Base-by-base conservation (phyloP, 345 rosid species). In the Citrus glauca region DNA sequence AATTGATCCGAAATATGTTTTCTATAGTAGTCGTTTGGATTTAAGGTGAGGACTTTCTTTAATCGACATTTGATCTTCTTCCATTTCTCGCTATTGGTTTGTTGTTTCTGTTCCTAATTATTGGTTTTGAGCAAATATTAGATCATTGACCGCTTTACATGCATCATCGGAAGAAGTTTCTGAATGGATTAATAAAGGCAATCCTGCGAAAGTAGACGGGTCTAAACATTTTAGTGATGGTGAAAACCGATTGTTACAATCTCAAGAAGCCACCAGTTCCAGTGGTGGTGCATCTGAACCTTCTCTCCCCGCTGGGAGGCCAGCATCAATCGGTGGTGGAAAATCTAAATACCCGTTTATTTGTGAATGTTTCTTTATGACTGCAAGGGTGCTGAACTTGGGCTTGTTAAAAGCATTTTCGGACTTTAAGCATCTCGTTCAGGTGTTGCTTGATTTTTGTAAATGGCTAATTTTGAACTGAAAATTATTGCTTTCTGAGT, bases 281-380 rank as follows among this genome's bases (percentile, higher is more conserved):
- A 86, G 91, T 67, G 80, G 85, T 55, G 83, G 76, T 76, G 74
- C 77, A 73, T 80, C 81, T 78, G 84, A 80, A 67, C 76, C 77
- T 75, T 62, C 77, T 68, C 69, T 42, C 32, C 79, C 74, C 10
- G 78, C 38, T 75, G 69, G 81, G 68, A 88, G 86, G 77, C 75
- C 79, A 77, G 75, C 85, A 77, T 81, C 81, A 79, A 85, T 77
- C 56, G 33, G 82, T 71, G 78, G 77, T 48, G 82, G 71, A 78
- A 84, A 79, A 69, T 63, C 83, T 45, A 91, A 91, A 81, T 92
- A 82, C 83, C 78, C 89, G 9, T 96, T 94, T 87, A 92, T 93
- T 63, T 92, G 95, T 84, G 98, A 97, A 89, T 90, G 98, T 87
- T 97, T 97, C 91, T 97, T 94, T 82, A 96, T 96, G 98, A 94